Evolutionary conservation across 75 land plant species (phyloP).

Genomic region (Picea glauca): DNA sequence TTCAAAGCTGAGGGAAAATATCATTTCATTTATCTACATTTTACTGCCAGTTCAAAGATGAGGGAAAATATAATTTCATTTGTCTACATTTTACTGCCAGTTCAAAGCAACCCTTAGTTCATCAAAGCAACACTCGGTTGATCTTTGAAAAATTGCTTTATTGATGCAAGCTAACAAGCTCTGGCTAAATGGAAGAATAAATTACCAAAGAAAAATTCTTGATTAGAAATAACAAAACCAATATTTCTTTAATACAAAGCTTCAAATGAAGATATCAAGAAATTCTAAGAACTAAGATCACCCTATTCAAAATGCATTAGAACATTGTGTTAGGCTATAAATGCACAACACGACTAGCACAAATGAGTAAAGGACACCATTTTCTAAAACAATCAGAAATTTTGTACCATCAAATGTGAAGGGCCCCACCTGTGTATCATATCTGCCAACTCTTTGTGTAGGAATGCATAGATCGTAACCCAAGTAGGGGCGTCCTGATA

Average conservation of each 20-base stretch:
- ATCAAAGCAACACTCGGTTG: not conserved
- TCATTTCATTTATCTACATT: no score
- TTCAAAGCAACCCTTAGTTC: not conserved
- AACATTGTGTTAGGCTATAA: not conserved
- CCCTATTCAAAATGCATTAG: not conserved
- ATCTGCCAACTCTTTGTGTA: conserved; percentile 91
- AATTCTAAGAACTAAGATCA: not conserved
- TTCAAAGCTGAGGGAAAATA: not conserved
- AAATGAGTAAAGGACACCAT: not conserved
- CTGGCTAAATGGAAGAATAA: not conserved
- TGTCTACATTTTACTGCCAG: not conserved
- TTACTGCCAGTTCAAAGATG: no score
- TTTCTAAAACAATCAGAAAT: not conserved
- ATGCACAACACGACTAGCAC: not conserved
- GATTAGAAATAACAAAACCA: not conserved
- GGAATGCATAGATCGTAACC: conserved; percentile 71
- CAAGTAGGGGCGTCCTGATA: conserved; percentile 89
- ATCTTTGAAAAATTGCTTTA: not conserved
- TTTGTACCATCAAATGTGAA: not conserved
- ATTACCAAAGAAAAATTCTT: not conserved
- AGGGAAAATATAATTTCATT: not conserved
- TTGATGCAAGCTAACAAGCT: not conserved
- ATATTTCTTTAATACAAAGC: not conserved
- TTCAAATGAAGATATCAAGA: not conserved
- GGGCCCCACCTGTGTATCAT: conserved; percentile 86